Percentiles rank a stretch among this genome's conserved stretches.
Conservation (phyloP, 2,329 filamentous ascomycete species). For the Monilinia polystroma region DNA sequence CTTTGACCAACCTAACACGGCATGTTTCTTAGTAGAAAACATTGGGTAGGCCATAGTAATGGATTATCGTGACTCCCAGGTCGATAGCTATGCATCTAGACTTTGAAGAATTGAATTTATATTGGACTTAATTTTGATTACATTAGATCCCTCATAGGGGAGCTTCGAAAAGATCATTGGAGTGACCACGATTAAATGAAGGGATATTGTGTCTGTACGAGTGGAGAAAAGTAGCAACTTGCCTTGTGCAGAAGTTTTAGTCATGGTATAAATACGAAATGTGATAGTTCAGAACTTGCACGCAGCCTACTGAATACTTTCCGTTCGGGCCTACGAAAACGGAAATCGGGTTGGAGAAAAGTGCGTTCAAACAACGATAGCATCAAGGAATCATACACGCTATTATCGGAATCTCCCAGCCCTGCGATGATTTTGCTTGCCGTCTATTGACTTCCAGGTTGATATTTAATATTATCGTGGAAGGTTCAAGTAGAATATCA, state of each 20-base stretch:
- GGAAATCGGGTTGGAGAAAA: neutral
- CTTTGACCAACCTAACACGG: neutral
- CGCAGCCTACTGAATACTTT: neutral
- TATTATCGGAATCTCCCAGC: neutral
- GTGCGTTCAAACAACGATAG: too few relatives aligned
- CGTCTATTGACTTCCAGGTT: neutral
- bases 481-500: neutral
- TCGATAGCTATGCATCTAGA: neutral
- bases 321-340: neutral
- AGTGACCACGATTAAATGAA: neutral
- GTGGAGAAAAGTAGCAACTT: neutral
- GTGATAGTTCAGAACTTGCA: neutral
- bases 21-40: neutral
- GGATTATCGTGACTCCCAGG: neutral
- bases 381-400: neutral
- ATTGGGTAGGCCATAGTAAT: neutral
- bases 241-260: neutral
- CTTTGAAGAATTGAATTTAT: neutral
- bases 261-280: neutral
- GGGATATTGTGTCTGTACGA: neutral
- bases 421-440: neutral
- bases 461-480: too few relatives aligned
- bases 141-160: neutral
- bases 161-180: neutral
- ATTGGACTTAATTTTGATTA: too few relatives aligned